A percentile compares a stretch with the other conserved stretches of the same genome.
Conservation (phyloP, 805 yeast species). For the Kazachstania taianensis region DNA sequence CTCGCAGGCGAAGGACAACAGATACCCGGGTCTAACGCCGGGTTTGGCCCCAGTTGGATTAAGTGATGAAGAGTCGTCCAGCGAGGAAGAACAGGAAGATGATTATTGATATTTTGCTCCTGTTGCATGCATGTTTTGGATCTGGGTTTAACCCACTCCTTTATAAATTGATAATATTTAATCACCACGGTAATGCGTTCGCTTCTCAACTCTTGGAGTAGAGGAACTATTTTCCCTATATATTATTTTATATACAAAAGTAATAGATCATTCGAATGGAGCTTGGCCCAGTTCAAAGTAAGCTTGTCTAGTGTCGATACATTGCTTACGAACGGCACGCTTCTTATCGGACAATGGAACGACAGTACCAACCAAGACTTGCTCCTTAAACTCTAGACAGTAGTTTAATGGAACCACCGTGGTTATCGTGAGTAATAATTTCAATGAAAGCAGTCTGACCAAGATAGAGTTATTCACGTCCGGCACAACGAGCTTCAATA, state of each 20-base stretch:
- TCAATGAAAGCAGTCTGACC: slow-evolving; percentile 48
- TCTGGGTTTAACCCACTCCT: not conserved
- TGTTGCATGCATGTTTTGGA: too few species aligned
- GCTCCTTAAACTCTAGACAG: slow-evolving; percentile 43
- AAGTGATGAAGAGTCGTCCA: slow-evolving; percentile 41
- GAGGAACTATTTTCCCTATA: not conserved
- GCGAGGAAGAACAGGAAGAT: slow-evolving; percentile 21
- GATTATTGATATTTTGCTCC: too few species aligned
- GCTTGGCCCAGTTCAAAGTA: slow-evolving; percentile 46
- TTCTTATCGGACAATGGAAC: slow-evolving; percentile 60
- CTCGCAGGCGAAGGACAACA: slow-evolving; percentile 15
- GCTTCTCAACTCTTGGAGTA: too few species aligned
- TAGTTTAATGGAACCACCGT: slow-evolving; percentile 30
- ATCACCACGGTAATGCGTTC: not conserved
- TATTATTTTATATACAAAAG: not conserved
- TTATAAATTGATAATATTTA: too few species aligned
- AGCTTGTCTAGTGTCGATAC: slow-evolving; percentile 71
- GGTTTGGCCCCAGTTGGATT: slow-evolving; percentile 77
- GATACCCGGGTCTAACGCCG: slow-evolving; percentile 62
- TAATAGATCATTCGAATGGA: slow-evolving; percentile 29
- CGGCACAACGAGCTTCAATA: slow-evolving; percentile 31
- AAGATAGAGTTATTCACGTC: slow-evolving; percentile 31
- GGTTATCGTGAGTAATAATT: slow-evolving; percentile 44
- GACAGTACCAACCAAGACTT: slow-evolving; percentile 39
- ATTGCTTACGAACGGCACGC: slow-evolving; percentile 64